These are phyloP conservation scores for Draba incana DNA, from an alignment of 345 rosid genomes.

Conservation along the genomic window DNA sequence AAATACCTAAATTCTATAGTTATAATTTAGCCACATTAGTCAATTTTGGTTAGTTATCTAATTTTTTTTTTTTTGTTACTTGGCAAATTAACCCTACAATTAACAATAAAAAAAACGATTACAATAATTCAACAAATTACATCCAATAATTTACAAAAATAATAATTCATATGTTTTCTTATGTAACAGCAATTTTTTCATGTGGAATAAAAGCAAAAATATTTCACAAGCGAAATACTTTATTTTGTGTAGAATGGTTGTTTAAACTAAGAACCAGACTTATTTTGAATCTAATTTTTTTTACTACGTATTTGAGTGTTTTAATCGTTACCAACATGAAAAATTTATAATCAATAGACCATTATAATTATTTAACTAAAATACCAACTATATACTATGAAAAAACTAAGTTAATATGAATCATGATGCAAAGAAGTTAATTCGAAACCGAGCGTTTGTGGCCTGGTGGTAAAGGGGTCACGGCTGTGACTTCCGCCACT, in stretches of 20 bases:
- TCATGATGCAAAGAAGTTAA: neutral
- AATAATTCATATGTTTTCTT: neutral
- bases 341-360: slow-evolving; percentile 2
- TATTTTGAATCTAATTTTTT: neutral
- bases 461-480: too few species aligned
- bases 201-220: too few species aligned
- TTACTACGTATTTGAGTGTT: neutral
- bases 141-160: neutral
- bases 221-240: too few species aligned
- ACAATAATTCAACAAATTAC: neutral
- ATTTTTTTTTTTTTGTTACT: too few species aligned
- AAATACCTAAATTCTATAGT: too few species aligned
- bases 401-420: neutral
- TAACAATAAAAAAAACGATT: too few species aligned
- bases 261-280: neutral
- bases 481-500: too few species aligned
- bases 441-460: too few species aligned
- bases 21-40: too few species aligned
- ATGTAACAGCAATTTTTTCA: too few species aligned
- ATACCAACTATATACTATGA: neutral
- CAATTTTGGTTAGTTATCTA: too few species aligned
- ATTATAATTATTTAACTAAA: neutral
- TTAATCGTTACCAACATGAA: neutral
- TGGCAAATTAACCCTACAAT: too few species aligned
- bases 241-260: neutral